Conservation (phyloP, 257 asterid species). For the Fraxinus americana region DNA sequence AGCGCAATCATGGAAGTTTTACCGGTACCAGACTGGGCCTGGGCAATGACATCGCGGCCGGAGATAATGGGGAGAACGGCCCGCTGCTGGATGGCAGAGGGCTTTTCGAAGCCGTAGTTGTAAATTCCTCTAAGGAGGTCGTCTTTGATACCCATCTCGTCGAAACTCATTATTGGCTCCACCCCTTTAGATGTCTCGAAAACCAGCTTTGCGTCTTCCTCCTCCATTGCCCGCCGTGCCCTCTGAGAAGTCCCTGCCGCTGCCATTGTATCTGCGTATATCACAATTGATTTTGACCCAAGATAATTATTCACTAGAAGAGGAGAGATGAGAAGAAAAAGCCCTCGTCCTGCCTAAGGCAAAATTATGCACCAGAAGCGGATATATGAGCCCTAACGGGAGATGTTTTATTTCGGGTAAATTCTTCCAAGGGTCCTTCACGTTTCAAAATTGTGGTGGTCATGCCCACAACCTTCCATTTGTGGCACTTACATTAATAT, state of each 20-base stretch:
- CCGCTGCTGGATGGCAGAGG: slow-evolving; percentile 90
- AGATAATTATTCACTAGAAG: too few relatives aligned
- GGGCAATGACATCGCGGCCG: slow-evolving; percentile 93
- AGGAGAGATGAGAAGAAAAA: too few relatives aligned
- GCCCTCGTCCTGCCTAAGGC: too few relatives aligned
- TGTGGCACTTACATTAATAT: too few relatives aligned
- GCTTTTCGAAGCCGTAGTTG: slow-evolving; percentile 87
- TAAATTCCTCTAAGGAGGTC: slow-evolving; percentile 79
- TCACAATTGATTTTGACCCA: too few relatives aligned
- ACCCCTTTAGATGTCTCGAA: slow-evolving; percentile 90
- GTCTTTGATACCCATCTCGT: slow-evolving; percentile 89
- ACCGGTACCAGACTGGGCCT: slow-evolving; percentile 93
- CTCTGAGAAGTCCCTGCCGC: slow-evolving; percentile 51
- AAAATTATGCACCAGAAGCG: too few relatives aligned
- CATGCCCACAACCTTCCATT: too few relatives aligned
- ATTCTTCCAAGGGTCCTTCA: too few relatives aligned
- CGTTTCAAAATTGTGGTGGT: too few relatives aligned
- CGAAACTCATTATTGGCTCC: slow-evolving; percentile 76
- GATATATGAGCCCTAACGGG: too few relatives aligned
- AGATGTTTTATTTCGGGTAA: too few relatives aligned
- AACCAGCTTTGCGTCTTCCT: slow-evolving; percentile 62
- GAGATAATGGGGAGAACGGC: slow-evolving; percentile 77
- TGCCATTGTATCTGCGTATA: slow-evolving; percentile 37
- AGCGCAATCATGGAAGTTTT: slow-evolving; percentile 97
- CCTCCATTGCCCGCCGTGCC: slow-evolving; percentile 46